Evolutionary conservation across 2,329 filamentous ascomycete species (phyloP).

Genomic region (Exserohilum rostratum): DNA sequence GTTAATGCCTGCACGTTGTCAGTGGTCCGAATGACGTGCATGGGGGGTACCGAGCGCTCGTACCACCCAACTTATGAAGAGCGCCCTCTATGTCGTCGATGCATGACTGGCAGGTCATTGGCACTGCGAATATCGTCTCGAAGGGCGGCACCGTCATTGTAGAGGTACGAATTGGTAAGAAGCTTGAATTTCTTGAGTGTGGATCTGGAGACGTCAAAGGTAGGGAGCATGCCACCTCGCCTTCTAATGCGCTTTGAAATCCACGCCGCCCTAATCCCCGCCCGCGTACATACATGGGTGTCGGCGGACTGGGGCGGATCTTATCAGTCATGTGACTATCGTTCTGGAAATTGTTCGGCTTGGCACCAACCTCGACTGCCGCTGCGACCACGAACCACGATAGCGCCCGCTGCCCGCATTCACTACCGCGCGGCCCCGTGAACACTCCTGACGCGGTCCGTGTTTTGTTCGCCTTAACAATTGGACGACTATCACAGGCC

Average conservation of each 20-base stretch:
- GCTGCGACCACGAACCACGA: constrained; percentile 15
- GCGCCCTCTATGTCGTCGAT: constrained; percentile 83
- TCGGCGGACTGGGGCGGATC: constrained; percentile 1
- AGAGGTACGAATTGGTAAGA: not conserved
- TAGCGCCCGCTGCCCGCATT: not conserved
- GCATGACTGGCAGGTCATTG: constrained; percentile 88
- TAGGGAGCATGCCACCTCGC: constrained; percentile 17
- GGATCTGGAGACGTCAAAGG: constrained; percentile 10
- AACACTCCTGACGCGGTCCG: not conserved
- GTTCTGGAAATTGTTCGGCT: constrained; percentile 25
- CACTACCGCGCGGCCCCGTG: not conserved
- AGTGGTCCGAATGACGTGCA: constrained; percentile 30
- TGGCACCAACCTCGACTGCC: constrained; percentile 22
- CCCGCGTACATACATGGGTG: constrained; percentile 11
- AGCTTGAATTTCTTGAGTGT: not conserved
- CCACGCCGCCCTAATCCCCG: constrained; percentile 18
- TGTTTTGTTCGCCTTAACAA: no score
- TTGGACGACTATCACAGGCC: constrained; percentile 11
- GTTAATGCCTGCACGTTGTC: constrained; percentile 67
- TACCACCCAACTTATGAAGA: constrained; percentile 74
- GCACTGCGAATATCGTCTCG: constrained; percentile 92
- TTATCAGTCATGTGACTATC: constrained; percentile 21
- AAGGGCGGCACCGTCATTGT: constrained; percentile 44
- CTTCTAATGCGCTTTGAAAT: constrained; percentile 42
- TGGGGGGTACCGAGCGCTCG: constrained; percentile 25